Evolutionary conservation across 306 rosid species (phyloP).

Genomic region (Acmispon strigosus): DNA sequence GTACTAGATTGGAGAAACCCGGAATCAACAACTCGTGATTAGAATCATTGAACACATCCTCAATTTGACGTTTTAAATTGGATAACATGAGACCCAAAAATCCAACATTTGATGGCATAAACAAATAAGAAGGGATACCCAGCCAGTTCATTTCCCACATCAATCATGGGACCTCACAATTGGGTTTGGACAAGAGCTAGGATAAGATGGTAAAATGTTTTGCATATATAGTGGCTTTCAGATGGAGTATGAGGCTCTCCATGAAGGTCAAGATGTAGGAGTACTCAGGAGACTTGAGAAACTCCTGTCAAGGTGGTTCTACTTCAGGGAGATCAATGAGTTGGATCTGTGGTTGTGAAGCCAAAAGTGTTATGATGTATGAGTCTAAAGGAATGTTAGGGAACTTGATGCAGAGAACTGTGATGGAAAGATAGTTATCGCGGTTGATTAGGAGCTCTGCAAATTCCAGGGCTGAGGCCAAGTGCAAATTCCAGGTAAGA

Average conservation of each 20-base stretch:
- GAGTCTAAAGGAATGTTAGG: conserved; percentile 24
- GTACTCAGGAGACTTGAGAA: conserved; percentile 8
- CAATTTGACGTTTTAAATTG: conserved; percentile 7
- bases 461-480: conserved; percentile 40
- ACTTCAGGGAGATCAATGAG: conserved; percentile 44
- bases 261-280: conserved; percentile 16
- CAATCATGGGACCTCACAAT: conserved; percentile 35
- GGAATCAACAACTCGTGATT: too few relatives aligned
- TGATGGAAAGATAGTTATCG: conserved; percentile 30
- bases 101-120: conserved; percentile 36
- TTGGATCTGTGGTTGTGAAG: conserved; percentile 33
- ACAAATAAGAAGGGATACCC: conserved; percentile 42
- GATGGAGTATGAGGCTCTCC: conserved; percentile 26
- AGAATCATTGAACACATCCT: too few relatives aligned
- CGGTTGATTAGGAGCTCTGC: conserved; percentile 29
- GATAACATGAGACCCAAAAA: conserved; percentile 29
- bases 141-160: conserved; percentile 43
- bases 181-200: too few relatives aligned
- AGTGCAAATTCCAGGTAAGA: too few relatives aligned
- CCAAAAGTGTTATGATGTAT: conserved; percentile 26
- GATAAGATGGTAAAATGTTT: conserved; percentile 16
- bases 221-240: conserved; percentile 21
- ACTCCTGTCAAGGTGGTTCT: conserved; percentile 30
- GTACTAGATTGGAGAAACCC: conserved; percentile 33
- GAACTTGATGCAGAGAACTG: conserved; percentile 35